Evolutionary conservation across 768 basidiomycete genomes (phyloP), one percentile per base, ranked within the genome.

Genomic region (Suillus discolor): DNA sequence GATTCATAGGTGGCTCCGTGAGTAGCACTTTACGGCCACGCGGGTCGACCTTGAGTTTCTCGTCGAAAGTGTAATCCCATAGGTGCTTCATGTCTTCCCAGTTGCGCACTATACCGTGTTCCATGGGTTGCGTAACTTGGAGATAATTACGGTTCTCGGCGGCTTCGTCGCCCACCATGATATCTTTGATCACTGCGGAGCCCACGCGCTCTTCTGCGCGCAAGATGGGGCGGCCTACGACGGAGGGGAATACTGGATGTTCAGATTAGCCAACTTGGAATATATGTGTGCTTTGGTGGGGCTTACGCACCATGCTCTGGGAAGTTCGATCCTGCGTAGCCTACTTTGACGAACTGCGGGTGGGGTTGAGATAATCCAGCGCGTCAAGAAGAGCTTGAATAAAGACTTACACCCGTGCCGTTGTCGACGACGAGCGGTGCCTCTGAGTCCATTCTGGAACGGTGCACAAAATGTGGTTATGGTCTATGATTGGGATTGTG

Each of bases 1-100:
- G 97, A 79, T 99, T 99, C 97, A 99, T 99, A 36, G 97, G 97
- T 18, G 97, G 97, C 78, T 99, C 97, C 0, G 97, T 99, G 71
- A 99, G 84, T 67, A 99, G 79, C 45, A 99, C 86, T 80, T 98
- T 99, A 67, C 87, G 83, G 0, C 94, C 97, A 31, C 83, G 81
- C 51, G 96, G 90, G 73, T 98, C 90, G 68, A 98, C 83, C 73
- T 88, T 86, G 70, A 99, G 87, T 81, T 99, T 99, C 82, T 97
- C 95, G 71, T 93, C 82, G 76, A 99, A 99, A 1, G 97, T 99
- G 79, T 98, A 99, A 77, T 99, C 89, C 97, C 97, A 99, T 20
- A 99, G 84, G 72, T 94, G 87, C 74, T 91, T 91, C 97, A 99
- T 99, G 79, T 99, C 97, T 75, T 96, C 94, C 97, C 97, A 99